Evolutionary conservation across 2,329 filamentous ascomycete species (phyloP).

Genomic region (Aspergillus niger): DNA sequence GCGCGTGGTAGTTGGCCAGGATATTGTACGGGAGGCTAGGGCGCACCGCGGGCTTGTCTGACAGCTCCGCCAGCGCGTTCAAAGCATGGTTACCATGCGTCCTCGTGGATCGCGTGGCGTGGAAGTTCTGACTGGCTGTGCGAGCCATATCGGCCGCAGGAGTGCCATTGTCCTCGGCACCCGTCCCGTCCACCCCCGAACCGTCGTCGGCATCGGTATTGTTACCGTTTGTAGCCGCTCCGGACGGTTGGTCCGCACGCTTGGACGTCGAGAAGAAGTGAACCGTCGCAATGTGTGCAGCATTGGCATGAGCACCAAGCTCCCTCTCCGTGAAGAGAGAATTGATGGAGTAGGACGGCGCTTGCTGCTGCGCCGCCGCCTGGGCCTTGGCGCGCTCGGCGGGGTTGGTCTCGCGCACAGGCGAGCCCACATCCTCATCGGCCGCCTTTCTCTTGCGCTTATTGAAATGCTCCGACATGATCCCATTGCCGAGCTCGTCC

Average conservation of each 20-base stretch:
- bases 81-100: slow-evolving; percentile 56
- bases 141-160: slow-evolving; percentile 61
- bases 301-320: slow-evolving; percentile 62
- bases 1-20: slow-evolving; percentile 48
- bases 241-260: slow-evolving; percentile 44
- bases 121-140: slow-evolving; percentile 58
- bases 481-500: slow-evolving; percentile 54
- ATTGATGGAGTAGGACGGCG: slow-evolving; percentile 62
- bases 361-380: slow-evolving; percentile 58
- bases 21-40: slow-evolving; percentile 51
- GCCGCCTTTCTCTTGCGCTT: slow-evolving; percentile 61
- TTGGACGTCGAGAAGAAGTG: slow-evolving; percentile 61
- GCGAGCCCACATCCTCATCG: slow-evolving; percentile 62
- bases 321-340: slow-evolving; percentile 70
- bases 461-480: slow-evolving; percentile 51
- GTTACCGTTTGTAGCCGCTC: slow-evolving; percentile 42
- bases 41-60: slow-evolving; percentile 50
- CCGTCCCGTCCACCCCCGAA: slow-evolving; percentile 38
- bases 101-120: slow-evolving; percentile 57
- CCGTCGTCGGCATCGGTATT: slow-evolving; percentile 45
- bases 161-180: slow-evolving; percentile 45
- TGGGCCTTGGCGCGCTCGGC: slow-evolving; percentile 57
- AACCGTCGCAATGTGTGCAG: slow-evolving; percentile 61
- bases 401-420: slow-evolving; percentile 52
- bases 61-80: slow-evolving; percentile 59